Evolutionary conservation across 2,329 filamentous ascomycete genomes (phyloP).

Genomic region (Graphilbum fragrans): DNA sequence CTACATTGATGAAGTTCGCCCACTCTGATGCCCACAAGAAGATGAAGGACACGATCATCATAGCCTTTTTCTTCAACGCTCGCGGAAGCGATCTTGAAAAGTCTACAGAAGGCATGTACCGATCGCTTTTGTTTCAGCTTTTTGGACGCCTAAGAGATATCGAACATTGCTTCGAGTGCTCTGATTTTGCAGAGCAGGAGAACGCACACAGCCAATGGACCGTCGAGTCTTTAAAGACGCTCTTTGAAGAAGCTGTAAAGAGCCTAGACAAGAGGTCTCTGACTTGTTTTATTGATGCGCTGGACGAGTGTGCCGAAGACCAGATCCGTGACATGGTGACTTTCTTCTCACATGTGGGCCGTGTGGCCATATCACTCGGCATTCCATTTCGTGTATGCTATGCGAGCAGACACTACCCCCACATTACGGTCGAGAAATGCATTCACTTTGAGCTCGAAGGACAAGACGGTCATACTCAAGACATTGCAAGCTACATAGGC

Average conservation of each 20-base stretch:
- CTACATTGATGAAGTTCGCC: slow-evolving; percentile 28
- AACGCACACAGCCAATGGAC: slow-evolving; percentile 3
- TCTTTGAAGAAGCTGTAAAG: slow-evolving; percentile 9
- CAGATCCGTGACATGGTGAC: background rate
- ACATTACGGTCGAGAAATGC: too few species aligned
- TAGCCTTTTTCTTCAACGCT: slow-evolving; percentile 36
- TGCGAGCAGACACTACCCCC: too few species aligned
- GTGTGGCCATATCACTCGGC: too few species aligned
- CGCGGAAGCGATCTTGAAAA: slow-evolving; percentile 29
- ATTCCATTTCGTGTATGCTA: too few species aligned
- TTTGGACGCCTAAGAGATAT: slow-evolving; percentile 20
- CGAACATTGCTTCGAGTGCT: slow-evolving; percentile 16
- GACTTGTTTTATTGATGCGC: slow-evolving; percentile 25
- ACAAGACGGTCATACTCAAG: too few species aligned
- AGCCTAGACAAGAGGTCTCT: slow-evolving; percentile 5
- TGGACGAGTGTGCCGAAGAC: slow-evolving; percentile 16
- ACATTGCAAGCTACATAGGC: too few species aligned
- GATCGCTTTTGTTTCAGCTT: slow-evolving; percentile 32
- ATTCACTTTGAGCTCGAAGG: too few species aligned
- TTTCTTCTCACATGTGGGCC: too few species aligned
- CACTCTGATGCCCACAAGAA: slow-evolving; percentile 9
- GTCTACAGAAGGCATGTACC: slow-evolving; percentile 31
- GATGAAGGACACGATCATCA: slow-evolving; percentile 4
- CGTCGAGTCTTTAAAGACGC: slow-evolving; percentile 3
- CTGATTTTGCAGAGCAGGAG: background rate